Conservation (phyloP, 352 stramenopile genomes). For the Globisporangium polare region DNA sequence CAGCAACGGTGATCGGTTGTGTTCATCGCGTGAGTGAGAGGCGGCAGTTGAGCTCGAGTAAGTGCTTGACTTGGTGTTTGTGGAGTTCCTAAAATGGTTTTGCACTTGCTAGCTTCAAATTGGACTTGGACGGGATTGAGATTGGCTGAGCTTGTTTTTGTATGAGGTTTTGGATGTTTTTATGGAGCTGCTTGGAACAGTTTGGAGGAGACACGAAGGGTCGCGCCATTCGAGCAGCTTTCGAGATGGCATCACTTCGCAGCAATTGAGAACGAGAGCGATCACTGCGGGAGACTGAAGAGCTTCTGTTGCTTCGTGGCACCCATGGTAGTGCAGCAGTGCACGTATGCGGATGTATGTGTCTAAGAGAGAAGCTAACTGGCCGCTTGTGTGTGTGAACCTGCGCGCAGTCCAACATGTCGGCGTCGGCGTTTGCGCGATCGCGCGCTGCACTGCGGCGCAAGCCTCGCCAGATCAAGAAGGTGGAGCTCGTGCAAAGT, state of each 20-base stretch:
- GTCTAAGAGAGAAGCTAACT: not conserved
- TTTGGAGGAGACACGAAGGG: not conserved
- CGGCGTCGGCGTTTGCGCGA: conserved; percentile 57
- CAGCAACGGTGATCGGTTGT: not conserved
- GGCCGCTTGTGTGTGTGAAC: not conserved
- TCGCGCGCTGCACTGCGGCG: conserved; percentile 54
- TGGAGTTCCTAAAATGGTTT: not conserved
- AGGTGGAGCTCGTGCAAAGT: conserved; percentile 19
- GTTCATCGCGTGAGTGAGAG: not conserved
- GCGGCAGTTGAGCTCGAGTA: not conserved
- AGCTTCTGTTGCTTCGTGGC: not conserved
- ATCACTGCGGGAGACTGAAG: too few species aligned
- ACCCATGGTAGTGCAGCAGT: not conserved
- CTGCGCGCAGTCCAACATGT: conserved; percentile 29
- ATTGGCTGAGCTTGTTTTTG: too few species aligned
- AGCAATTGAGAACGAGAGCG: not conserved
- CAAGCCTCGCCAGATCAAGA: conserved; percentile 63
- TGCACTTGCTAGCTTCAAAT: not conserved
- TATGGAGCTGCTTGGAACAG: not conserved
- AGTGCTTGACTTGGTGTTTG: not conserved
- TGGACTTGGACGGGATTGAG: too few species aligned
- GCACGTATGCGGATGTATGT: not conserved
- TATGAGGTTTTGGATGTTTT: not conserved
- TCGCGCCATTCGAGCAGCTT: not conserved
- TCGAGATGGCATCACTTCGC: too few species aligned